Conservation (phyloP, 495 filamentous ascomycete genomes). For the Penicillium crystallinum region DNA sequence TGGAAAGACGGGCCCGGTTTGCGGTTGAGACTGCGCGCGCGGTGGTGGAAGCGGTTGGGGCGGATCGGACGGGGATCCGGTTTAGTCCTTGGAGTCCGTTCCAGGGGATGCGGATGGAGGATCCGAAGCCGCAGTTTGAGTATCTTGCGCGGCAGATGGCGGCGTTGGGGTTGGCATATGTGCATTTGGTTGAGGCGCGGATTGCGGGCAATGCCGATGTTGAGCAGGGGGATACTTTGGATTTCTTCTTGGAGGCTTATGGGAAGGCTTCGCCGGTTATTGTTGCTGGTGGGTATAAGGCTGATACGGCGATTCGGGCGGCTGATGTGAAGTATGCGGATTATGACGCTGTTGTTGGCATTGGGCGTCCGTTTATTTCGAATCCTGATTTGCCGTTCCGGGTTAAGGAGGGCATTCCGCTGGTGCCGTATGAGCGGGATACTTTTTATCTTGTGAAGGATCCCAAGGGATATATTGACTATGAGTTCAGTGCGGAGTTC, state of each 20-base stretch:
- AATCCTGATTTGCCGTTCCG: conserved; percentile 68
- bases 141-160: conserved; percentile 51
- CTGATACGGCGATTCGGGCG: conserved; percentile 42
- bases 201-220: conserved; percentile 42
- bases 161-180: conserved; percentile 55
- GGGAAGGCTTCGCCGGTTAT: conserved; percentile 49
- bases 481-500: conserved; percentile 40
- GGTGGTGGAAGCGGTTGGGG: conserved; percentile 59
- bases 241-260: conserved; percentile 43
- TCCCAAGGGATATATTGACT: conserved; percentile 59
- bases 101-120: conserved; percentile 64
- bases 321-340: conserved; percentile 52
- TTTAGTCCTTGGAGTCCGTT: conserved; percentile 60
- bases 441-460: conserved; percentile 53
- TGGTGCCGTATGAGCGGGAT: conserved; percentile 51
- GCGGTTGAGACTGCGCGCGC: conserved; percentile 59
- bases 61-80: conserved; percentile 56
- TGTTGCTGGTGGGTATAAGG: conserved; percentile 54
- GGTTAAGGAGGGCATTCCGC: conserved; percentile 49
- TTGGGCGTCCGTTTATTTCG: conserved; percentile 62
- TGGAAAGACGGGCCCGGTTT: conserved; percentile 66
- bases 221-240: conserved; percentile 42
- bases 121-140: conserved; percentile 58
- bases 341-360: conserved; percentile 49
- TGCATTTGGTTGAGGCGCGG: conserved; percentile 58